Percentiles rank a stretch among this genome's conserved stretches.
Evolutionary conservation across 176 grass and related monocot species (phyloP).

Genomic region (Lolium perenne): DNA sequence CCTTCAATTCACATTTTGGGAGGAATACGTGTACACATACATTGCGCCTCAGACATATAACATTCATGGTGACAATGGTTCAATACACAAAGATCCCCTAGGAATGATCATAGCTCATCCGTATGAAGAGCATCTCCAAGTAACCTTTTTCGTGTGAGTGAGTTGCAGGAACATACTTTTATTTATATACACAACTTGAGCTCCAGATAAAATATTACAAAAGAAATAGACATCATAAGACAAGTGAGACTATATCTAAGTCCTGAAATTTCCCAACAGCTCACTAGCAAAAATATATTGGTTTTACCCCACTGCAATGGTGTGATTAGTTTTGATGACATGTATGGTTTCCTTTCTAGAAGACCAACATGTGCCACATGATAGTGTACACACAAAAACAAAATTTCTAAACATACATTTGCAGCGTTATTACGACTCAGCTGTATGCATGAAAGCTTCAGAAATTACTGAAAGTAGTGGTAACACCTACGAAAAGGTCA

Average conservation of each 20-base stretch:
- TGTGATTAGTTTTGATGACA: neutral
- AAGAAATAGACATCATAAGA: neutral
- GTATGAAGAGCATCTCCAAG: neutral
- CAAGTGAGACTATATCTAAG: neutral
- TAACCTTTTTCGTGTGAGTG: neutral
- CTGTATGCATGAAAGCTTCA: neutral
- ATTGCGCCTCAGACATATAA: neutral
- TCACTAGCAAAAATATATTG: neutral
- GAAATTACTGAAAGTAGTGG: constrained; percentile 28
- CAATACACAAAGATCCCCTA: neutral
- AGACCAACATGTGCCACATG: neutral
- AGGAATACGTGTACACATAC: neutral
- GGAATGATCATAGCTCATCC: neutral
- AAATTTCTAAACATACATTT: constrained; percentile 4
- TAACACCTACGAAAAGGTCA: neutral
- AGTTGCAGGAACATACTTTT: constrained; percentile 6
- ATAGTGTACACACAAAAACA: neutral
- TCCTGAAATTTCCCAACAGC: neutral
- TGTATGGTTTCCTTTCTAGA: constrained; percentile 27
- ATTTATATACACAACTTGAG: neutral
- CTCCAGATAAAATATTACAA: neutral
- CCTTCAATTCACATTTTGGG: neutral
- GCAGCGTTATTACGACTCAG: neutral
- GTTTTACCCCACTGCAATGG: neutral
- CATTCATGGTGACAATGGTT: neutral